These are phyloP conservation scores for Colletotrichum camelliae DNA, from an alignment of 2,329 filamentous ascomycete genomes.

Conservation along the genomic window DNA sequence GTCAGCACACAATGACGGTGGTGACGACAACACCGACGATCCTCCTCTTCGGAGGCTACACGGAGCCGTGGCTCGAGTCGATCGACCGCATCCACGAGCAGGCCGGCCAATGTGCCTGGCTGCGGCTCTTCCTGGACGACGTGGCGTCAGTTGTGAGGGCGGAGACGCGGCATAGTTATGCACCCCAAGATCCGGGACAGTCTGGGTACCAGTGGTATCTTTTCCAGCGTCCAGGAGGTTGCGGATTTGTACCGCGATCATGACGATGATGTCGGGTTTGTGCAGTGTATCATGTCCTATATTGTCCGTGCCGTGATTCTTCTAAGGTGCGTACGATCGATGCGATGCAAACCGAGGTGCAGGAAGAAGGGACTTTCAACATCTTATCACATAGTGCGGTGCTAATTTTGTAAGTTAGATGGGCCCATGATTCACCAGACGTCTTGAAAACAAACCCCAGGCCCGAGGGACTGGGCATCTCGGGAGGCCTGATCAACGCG, in stretches of 20 bases:
- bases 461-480: background rate
- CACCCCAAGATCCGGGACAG: background rate
- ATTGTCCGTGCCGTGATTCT: background rate
- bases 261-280: background rate
- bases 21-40: slow-evolving; percentile 5
- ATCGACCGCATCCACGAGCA: background rate
- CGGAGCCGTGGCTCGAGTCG: background rate
- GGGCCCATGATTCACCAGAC: background rate
- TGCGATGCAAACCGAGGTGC: background rate
- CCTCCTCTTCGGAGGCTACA: background rate
- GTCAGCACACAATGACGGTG: background rate
- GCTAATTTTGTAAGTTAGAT: background rate
- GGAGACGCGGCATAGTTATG: background rate
- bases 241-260: background rate
- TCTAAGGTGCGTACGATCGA: background rate
- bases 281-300: background rate
- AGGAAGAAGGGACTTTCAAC: background rate
- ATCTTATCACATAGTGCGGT: background rate
- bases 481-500: background rate
- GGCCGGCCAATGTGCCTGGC: background rate
- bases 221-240: background rate
- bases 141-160: background rate
- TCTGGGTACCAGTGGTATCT: background rate
- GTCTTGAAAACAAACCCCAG: background rate
- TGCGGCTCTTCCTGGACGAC: background rate